phyloP scores from a whole-genome alignment of 2,329 filamentous ascomycete species.

The Amylocarpus encephaloides region DNA sequence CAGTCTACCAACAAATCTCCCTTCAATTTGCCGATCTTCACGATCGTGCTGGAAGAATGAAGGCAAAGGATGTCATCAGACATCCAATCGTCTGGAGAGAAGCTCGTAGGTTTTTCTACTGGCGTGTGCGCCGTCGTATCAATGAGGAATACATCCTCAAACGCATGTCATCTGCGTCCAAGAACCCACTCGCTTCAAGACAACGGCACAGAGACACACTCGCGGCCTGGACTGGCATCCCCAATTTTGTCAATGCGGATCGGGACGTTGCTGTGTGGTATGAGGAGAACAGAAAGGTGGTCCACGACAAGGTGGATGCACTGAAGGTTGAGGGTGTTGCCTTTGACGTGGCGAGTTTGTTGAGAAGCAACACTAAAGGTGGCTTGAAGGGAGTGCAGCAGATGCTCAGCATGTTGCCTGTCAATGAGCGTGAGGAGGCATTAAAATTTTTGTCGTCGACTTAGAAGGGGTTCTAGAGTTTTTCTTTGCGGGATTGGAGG shows the following conservation, averaged over 20 bases:
- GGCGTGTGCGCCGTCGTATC: conserved; percentile 91
- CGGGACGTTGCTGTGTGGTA: conserved; percentile 88
- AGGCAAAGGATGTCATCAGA: conserved; percentile 93
- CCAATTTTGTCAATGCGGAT: conserved; percentile 73
- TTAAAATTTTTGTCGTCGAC: conserved; percentile 28
- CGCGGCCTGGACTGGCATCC: conserved; percentile 74
- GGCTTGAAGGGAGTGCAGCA: conserved; percentile 82
- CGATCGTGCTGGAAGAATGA: conserved; percentile 94
- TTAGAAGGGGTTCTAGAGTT: conserved; percentile 4
- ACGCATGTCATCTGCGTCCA: conserved; percentile 57
- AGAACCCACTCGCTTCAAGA: conserved; percentile 47
- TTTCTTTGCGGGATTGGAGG: background rate
- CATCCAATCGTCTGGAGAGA: conserved; percentile 78
- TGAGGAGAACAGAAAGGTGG: conserved; percentile 81
- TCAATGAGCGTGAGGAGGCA: conserved; percentile 69
- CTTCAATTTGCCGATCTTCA: conserved; percentile 95
- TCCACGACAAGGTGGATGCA: conserved; percentile 77
- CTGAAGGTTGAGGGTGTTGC: conserved; percentile 72
- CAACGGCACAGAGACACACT: conserved; percentile 66
- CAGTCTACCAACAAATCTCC: conserved; percentile 92
- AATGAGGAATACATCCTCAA: conserved; percentile 97
- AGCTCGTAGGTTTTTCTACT: conserved; percentile 97
- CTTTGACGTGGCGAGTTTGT: conserved; percentile 61
- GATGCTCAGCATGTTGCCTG: conserved; percentile 78
- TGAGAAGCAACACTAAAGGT: conserved; percentile 60